A percentile compares a stretch with the other conserved stretches of the same genome.
phyloP scores from a whole-genome alignment of 805 yeast species.

The Candida dajiaensis region DNA sequence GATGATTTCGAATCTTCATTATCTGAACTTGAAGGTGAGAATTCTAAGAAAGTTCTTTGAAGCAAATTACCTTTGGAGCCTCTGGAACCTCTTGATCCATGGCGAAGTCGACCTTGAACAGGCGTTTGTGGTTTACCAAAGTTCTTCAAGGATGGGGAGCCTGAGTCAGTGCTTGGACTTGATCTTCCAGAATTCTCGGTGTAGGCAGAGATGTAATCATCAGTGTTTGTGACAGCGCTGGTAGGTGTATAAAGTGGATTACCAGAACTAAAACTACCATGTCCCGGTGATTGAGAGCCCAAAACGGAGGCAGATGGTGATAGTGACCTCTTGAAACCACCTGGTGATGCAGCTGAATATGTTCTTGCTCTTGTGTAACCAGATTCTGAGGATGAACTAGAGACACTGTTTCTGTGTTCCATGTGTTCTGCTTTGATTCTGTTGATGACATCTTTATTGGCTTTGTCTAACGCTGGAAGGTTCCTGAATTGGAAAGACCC shows the following conservation, averaged over 20 bases:
- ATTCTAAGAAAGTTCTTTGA: slow-evolving; percentile 26
- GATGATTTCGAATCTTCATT: slow-evolving; percentile 50
- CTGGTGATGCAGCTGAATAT: slow-evolving; percentile 26
- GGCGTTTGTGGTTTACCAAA: slow-evolving; percentile 10
- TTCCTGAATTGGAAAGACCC: slow-evolving; percentile 92
- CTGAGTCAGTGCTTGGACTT: slow-evolving; percentile 28
- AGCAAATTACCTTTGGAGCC: slow-evolving; percentile 8
- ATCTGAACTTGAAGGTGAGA: slow-evolving; percentile 56
- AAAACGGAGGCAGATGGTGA: slow-evolving; percentile 34
- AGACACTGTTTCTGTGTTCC: slow-evolving; percentile 32
- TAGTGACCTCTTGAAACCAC: slow-evolving; percentile 41
- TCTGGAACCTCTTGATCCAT: slow-evolving; percentile 15
- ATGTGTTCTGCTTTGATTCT: slow-evolving; percentile 79
- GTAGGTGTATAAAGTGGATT: slow-evolving; percentile 14
- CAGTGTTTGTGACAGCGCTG: slow-evolving; percentile 24
- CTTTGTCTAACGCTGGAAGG: slow-evolving; percentile 83
- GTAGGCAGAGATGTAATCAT: slow-evolving; percentile 24
- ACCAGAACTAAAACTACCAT: slow-evolving; percentile 17
- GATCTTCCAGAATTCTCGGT: slow-evolving; percentile 27
- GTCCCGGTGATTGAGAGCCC: slow-evolving; percentile 28
- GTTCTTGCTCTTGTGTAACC: slow-evolving; percentile 23
- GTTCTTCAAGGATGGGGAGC: slow-evolving; percentile 19
- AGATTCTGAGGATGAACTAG: slow-evolving; percentile 32
- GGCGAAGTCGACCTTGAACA: slow-evolving; percentile 1
- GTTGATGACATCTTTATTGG: slow-evolving; percentile 88